These are phyloP conservation scores for Scedosporium aurantiacum DNA, from an alignment of 2,329 filamentous ascomycete genomes.

Conservation along the genomic window DNA sequence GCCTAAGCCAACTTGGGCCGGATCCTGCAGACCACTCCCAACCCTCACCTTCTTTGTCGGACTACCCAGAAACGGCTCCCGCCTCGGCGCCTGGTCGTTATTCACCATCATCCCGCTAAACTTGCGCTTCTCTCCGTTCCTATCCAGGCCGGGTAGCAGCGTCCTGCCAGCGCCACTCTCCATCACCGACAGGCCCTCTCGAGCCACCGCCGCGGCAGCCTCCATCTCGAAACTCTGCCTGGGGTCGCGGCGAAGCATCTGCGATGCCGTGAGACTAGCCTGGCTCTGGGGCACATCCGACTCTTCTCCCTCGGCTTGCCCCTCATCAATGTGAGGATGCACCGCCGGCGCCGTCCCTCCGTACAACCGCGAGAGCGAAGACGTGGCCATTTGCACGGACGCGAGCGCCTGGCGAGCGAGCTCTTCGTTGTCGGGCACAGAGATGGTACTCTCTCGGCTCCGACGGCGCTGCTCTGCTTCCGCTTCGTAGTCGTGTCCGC, in stretches of 20 bases:
- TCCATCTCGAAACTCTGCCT: constrained; percentile 41
- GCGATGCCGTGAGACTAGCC: constrained; percentile 66
- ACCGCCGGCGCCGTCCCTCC: constrained; percentile 10
- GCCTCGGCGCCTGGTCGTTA: background rate
- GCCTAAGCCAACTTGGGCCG: constrained; percentile 35
- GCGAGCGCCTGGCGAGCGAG: constrained; percentile 43
- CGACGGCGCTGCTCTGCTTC: constrained; percentile 35
- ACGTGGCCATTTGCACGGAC: constrained; percentile 35
- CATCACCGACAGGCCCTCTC: constrained; percentile 31
- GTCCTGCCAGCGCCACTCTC: constrained; percentile 18
- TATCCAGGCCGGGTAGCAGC: background rate
- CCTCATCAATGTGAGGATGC: constrained; percentile 16
- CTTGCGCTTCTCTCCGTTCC: constrained; percentile 9
- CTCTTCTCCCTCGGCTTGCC: constrained; percentile 26
- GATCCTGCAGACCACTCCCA: constrained; percentile 24
- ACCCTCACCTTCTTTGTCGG: constrained; percentile 41
- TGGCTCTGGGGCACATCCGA: constrained; percentile 50
- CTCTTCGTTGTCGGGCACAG: constrained; percentile 41
- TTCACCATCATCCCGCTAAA: constrained; percentile 5
- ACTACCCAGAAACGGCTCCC: constrained; percentile 17
- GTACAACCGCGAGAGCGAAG: constrained; percentile 19
- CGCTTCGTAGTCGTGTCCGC: constrained; percentile 16
- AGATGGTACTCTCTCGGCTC: constrained; percentile 79
- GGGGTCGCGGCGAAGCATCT: constrained; percentile 55
- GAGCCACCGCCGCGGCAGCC: constrained; percentile 26